Conservation (phyloP, 2,329 filamentous ascomycete genomes). For the Didymella exigua region DNA sequence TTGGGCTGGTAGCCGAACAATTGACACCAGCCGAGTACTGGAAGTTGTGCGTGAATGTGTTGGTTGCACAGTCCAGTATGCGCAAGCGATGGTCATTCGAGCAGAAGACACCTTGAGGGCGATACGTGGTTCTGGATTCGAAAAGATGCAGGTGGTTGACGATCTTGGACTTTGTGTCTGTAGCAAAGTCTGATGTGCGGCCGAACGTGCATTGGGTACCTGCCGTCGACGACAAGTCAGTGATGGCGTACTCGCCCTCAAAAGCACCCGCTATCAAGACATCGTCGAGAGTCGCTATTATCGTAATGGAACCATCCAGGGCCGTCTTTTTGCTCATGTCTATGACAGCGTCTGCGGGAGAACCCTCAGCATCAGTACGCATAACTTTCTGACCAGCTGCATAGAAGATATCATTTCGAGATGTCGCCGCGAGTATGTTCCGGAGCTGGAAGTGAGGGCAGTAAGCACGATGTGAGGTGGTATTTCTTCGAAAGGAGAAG, state of each 20-base stretch:
- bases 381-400: constrained; percentile 55
- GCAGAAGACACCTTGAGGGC: constrained; percentile 59
- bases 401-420: constrained; percentile 62
- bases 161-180: constrained; percentile 58
- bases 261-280: constrained; percentile 63
- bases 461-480: constrained; percentile 56
- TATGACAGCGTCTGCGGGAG: constrained; percentile 51
- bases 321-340: constrained; percentile 54
- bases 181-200: constrained; percentile 55
- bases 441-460: constrained; percentile 65
- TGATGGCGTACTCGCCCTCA: constrained; percentile 62
- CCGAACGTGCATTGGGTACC: constrained; percentile 50
- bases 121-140: constrained; percentile 53
- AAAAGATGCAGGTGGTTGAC: constrained; percentile 65
- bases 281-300: constrained; percentile 57
- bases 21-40: constrained; percentile 70
- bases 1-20: constrained; percentile 73
- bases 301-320: constrained; percentile 56
- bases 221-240: constrained; percentile 47
- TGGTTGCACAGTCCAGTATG: constrained; percentile 60
- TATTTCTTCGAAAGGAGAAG: constrained; percentile 57
- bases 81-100: constrained; percentile 64
- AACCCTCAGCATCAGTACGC: constrained; percentile 56
- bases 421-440: constrained; percentile 61
- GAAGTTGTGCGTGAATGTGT: constrained; percentile 62